A percentile compares a stretch with the other conserved stretches of the same genome.
phyloP scores from a whole-genome alignment of 495 filamentous ascomycete species.

The Penicillium psychrofluorescens region DNA sequence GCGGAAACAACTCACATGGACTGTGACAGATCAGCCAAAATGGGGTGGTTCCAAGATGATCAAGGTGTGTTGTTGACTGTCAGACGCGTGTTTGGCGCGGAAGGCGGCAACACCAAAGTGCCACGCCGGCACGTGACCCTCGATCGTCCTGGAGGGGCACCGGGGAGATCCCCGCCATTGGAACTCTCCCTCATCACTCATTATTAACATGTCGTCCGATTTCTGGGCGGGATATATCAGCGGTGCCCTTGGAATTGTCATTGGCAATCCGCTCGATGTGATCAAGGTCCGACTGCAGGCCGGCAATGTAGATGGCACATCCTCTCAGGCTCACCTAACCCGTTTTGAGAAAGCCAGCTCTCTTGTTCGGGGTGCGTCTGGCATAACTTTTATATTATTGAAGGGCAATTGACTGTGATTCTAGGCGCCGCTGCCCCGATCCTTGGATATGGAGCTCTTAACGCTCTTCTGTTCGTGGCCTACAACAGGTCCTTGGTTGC shows the following conservation, averaged over 20 bases:
- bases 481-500: conserved; percentile 70
- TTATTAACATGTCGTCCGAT: conserved; percentile 60
- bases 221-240: conserved; percentile 86
- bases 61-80: background rate
- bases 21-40: too few relatives aligned
- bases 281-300: conserved; percentile 81
- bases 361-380: conserved; percentile 38
- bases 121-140: conserved; percentile 28
- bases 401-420: conserved; percentile 2
- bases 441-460: conserved; percentile 80
- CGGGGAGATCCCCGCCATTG: conserved; percentile 1
- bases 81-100: conserved; percentile 20
- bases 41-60: too few relatives aligned
- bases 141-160: background rate
- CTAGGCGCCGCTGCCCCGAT: conserved; percentile 72
- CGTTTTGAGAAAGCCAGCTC: conserved; percentile 39
- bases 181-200: background rate
- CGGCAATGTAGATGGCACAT: conserved; percentile 21
- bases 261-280: conserved; percentile 83
- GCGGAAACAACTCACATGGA: background rate
- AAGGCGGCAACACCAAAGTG: conserved; percentile 31
- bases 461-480: conserved; percentile 76
- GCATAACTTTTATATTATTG: background rate
- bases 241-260: conserved; percentile 72
- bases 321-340: conserved; percentile 15